Conservation (phyloP, 192 early-diverging fungal species). For the Mortierella claussenii region DNA sequence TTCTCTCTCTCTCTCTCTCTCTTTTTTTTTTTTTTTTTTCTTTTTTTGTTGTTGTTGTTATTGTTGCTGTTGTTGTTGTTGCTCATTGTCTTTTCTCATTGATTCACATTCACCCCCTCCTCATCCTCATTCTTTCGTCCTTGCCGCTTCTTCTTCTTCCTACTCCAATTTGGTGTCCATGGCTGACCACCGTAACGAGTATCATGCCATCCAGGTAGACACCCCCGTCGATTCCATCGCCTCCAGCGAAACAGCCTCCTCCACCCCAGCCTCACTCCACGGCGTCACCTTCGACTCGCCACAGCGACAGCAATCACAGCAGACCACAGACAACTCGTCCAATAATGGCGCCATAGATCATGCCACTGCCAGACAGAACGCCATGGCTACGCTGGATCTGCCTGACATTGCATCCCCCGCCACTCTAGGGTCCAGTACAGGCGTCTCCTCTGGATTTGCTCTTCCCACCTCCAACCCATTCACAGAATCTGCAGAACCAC, state of each 20-base stretch:
- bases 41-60: not conserved
- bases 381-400: not conserved
- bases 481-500: slow-evolving; percentile 7
- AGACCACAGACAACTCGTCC: too few species aligned
- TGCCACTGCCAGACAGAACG: not conserved
- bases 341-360: too few species aligned
- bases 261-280: not conserved
- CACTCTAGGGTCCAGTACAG: slow-evolving; percentile 1
- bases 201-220: not conserved
- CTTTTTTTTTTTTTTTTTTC: not conserved
- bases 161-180: not conserved
- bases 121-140: not conserved
- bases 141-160: not conserved
- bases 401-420: not conserved
- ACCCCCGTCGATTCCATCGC: too few species aligned
- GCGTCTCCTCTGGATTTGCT: slow-evolving; percentile 34
- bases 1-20: not conserved
- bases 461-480: slow-evolving; percentile 34
- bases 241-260: not conserved
- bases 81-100: not conserved
- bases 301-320: too few species aligned
- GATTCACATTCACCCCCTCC: not conserved
- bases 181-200: not conserved
- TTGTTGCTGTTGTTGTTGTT: not conserved
- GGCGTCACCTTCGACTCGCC: not conserved